Base-by-base conservation (phyloP, 2,329 filamentous ascomycete genomes). In the Penicillium sp. region DNA sequence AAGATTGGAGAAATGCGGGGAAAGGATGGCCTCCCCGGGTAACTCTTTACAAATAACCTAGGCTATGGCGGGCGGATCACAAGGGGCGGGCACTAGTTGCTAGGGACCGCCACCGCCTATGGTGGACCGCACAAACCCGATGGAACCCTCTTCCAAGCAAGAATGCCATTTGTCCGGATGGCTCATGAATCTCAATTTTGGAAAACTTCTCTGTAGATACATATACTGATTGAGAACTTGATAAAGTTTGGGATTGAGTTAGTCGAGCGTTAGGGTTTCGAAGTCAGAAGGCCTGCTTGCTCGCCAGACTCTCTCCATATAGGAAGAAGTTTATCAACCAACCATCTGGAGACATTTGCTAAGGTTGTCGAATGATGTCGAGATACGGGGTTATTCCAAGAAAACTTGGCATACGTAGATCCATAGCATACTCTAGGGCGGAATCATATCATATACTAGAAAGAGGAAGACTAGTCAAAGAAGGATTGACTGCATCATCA, bases 401-500 rank as follows among this genome's bases (percentile, higher is more conserved):
- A n/a, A n/a, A n/a, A n/a, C n/a, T n/a, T n/a, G n/a, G n/a, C n/a
- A n/a, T n/a, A n/a, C n/a, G n/a, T n/a, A 46, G 43, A 33, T 34
- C n/a, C 2, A 21, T 16, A 28, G 5, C 16, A 21, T 18, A 50
- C 21, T 14, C 37, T 46, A 44, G 9, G 13, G 31, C 8, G 37
- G 7, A 23, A 21, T 21, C 8, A 28, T 37, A 21, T 18, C 8
- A 34, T 28, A 48, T 36, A 43, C 26, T 28, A 10, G 39, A 33
- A 48, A 45, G 14, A 42, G 21, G 37, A 42, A 28, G 45, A 48
- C 52, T 43, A 34, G 36, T 46, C 48, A 51, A 57, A 59, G 51
- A 59, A 61, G 44, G 54, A 62, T 57, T 51, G 58, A 64, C 56
- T 63, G 59, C 56, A 61, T 63, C 56, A 64, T 64, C 63, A 63